Evolutionary conservation across 345 rosid genomes (phyloP), one percentile per base, ranked within the genome.

Genomic region (Gossypium raimondii): DNA sequence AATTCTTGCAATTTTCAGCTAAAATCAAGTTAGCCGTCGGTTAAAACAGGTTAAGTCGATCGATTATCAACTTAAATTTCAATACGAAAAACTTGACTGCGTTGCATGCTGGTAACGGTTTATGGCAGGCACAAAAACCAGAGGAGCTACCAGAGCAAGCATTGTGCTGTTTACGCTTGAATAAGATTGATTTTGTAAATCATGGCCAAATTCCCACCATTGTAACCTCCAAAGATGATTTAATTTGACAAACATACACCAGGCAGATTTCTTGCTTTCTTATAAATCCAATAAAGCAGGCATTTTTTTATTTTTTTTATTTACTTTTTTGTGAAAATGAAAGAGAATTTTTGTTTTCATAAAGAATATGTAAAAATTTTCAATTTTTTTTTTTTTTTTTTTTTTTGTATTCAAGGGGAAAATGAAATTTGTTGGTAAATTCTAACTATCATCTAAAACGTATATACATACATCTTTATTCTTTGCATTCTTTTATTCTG

Each of bases 111-210:
- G 20, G 18, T 61, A 61, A 57, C 11, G 10, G 67, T 10, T 14
- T 1, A 24, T 38, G 51, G 79, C 86, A 94, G 98, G 98, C 98
- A 29, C 97, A 94, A 47, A 94, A 86, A 77, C 93, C 85, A 13
- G 98, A 92, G 68, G 98, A 94, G 78, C 78, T 94, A 62, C 98
- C 98, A 1, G 98, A 94, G 82, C 88, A 87, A 76, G 86, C 88
- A 34, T 52, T 94, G 18, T 94, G 98, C 73, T 92, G 98, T 76
- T 67, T 94, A 74, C 86, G 98, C 78, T 68, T 94, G 76, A 90
- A 83, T 88, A 89, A 89, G 92, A 87, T 92, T 59, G 97, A 92
- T 66, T 94, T 94, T 53, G 85, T 88, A 8, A 89, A 94, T 82
- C 87, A 73, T 22, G 98, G 98, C 50, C 97, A 90, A 71, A 86